These are phyloP conservation scores for Penicillium silybi DNA, from an alignment of 495 filamentous ascomycete species.

Conservation along the genomic window DNA sequence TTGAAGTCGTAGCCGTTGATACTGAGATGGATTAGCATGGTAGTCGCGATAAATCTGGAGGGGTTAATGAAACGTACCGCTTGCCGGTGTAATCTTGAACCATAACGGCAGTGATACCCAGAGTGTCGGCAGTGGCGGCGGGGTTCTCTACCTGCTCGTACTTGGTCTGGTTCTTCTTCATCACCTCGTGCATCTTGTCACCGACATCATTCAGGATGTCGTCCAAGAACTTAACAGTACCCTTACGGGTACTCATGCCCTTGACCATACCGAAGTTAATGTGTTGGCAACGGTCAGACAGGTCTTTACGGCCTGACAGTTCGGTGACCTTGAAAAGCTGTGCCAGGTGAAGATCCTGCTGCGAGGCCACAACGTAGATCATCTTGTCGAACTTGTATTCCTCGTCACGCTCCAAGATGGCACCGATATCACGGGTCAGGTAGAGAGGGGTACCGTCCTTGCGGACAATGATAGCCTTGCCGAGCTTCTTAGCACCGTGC, in stretches of 20 bases:
- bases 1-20: constrained; percentile 67
- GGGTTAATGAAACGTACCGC: constrained; percentile 42
- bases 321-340: constrained; percentile 70
- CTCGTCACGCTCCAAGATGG: constrained; percentile 58
- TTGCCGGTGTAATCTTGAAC: constrained; percentile 69
- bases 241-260: constrained; percentile 66
- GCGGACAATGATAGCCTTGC: constrained; percentile 64
- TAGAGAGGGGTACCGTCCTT: constrained; percentile 68
- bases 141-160: constrained; percentile 63
- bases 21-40: constrained; percentile 31
- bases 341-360: constrained; percentile 69
- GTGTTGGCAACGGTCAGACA: constrained; percentile 60
- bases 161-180: constrained; percentile 61
- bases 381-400: constrained; percentile 69
- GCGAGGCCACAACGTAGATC: constrained; percentile 69
- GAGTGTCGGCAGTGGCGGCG: constrained; percentile 47
- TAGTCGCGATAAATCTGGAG: background rate
- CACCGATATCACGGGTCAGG: constrained; percentile 69
- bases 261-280: constrained; percentile 72
- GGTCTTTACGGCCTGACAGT: constrained; percentile 61
- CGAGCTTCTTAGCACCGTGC: constrained; percentile 63
- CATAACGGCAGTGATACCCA: constrained; percentile 68
- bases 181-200: constrained; percentile 70
- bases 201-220: constrained; percentile 61
- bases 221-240: constrained; percentile 67